phyloP scores from a whole-genome alignment of 768 basidiomycete species.

The Panellus pusillus region DNA sequence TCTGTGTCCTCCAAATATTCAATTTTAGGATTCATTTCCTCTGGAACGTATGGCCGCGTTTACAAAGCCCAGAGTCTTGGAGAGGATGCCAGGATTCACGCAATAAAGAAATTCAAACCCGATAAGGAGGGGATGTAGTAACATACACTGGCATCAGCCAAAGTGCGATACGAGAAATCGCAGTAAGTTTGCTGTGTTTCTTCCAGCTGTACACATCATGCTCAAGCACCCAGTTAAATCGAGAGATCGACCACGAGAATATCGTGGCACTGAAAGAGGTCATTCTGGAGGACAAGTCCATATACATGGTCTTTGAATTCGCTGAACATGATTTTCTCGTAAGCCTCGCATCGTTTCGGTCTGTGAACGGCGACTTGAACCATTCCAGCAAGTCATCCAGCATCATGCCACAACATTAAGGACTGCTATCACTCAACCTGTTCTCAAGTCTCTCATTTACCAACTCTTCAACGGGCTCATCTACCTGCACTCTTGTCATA shows the following conservation, averaged over 20 bases:
- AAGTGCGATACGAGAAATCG: constrained; percentile 95
- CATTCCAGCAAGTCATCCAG: constrained; percentile 90
- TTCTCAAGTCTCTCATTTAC: constrained; percentile 91
- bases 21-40: constrained; percentile 96
- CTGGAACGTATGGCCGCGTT: constrained; percentile 97
- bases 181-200: constrained; percentile 51
- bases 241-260: constrained; percentile 89
- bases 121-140: constrained; percentile 95
- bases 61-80: constrained; percentile 91
- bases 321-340: constrained; percentile 98
- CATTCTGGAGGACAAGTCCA: constrained; percentile 96
- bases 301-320: constrained; percentile 99
- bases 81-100: constrained; percentile 71
- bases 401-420: constrained; percentile 93
- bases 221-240: constrained; percentile 60
- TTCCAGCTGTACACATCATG: background rate
- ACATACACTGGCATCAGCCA: constrained; percentile 98
- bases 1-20: constrained; percentile 80
- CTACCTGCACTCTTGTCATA: constrained; percentile 93
- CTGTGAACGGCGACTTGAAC: background rate
- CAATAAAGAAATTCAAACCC: constrained; percentile 99
- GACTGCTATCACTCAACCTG: constrained; percentile 65
- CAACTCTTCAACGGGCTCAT: constrained; percentile 93
- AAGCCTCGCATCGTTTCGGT: constrained; percentile 28
- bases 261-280: constrained; percentile 91